A percentile compares a stretch with the other conserved stretches of the same genome.
Conservation (phyloP, 768 basidiomycete species). For the Kondoa subrosea region DNA sequence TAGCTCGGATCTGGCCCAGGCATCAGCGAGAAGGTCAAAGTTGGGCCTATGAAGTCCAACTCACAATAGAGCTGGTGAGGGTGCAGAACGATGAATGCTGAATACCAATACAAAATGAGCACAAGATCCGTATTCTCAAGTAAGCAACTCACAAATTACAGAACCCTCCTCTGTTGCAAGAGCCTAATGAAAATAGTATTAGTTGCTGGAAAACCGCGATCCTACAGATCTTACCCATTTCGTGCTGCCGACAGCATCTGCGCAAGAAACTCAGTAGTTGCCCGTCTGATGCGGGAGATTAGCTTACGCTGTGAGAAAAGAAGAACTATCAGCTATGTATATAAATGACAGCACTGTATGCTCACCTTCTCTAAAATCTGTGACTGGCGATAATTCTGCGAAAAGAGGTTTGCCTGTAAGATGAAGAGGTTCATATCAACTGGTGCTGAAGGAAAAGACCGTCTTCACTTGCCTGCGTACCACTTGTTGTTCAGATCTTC, state of each 20-base stretch:
- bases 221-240: conserved; percentile 46
- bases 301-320: not conserved
- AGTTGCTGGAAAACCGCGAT: not conserved
- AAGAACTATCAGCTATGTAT: not conserved
- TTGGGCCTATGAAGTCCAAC: not conserved
- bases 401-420: conserved; percentile 72
- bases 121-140: not conserved
- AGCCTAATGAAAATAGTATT: conserved; percentile 27
- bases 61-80: conserved; percentile 18
- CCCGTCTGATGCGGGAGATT: not conserved
- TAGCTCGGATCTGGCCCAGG: conserved; percentile 11
- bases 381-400: conserved; percentile 94
- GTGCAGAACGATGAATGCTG: conserved; percentile 39
- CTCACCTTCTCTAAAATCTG: conserved; percentile 83
- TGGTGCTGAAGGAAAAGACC: not conserved
- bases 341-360: not conserved
- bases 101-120: not conserved
- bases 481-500: conserved; percentile 87
- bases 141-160: conserved; percentile 54
- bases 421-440: not conserved
- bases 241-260: conserved; percentile 85
- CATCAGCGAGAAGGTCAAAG: not conserved
- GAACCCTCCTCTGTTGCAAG: conserved; percentile 94
- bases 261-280: not conserved
- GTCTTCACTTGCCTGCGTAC: conserved; percentile 64